Conservation (phyloP, 2,329 filamentous ascomycete genomes). For the Aotearoamyces nothofagi region DNA sequence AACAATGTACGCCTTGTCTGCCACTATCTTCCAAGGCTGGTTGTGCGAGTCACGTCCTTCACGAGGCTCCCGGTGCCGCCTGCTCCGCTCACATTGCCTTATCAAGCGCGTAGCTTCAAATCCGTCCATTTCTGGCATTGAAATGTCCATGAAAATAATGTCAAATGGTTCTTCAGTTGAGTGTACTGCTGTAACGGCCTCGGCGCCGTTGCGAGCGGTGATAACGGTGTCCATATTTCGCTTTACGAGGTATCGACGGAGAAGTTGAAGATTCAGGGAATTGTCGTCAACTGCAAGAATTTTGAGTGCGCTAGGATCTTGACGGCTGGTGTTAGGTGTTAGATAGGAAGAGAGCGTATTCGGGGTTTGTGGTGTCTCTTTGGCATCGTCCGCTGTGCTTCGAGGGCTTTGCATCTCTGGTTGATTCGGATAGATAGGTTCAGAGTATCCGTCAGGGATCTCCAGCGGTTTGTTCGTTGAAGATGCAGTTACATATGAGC, state of each 20-base stretch:
- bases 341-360: no score
- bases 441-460: no score
- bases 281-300: constrained; percentile 26
- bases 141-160: constrained; percentile 35
- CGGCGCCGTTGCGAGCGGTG: constrained; percentile 27
- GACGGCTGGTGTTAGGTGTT: no score
- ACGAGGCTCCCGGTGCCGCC: no score
- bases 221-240: constrained; percentile 21
- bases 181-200: constrained; percentile 27
- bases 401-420: no score
- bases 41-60: not conserved
- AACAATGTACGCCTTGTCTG: constrained; percentile 25
- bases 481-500: no score
- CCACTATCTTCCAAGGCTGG: no score
- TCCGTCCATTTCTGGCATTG: constrained; percentile 38
- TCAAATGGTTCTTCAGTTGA: constrained; percentile 17
- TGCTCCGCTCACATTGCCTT: constrained; percentile 26
- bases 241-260: constrained; percentile 20
- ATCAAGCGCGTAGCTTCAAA: constrained; percentile 31
- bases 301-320: constrained; percentile 5
- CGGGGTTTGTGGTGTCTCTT: constrained; percentile 1
- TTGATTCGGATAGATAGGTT: no score
- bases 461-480: no score
- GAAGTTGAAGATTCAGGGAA: constrained; percentile 23
- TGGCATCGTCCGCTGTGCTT: no score